Conservation (phyloP, 768 basidiomycete species). For the Trametes villosa region DNA sequence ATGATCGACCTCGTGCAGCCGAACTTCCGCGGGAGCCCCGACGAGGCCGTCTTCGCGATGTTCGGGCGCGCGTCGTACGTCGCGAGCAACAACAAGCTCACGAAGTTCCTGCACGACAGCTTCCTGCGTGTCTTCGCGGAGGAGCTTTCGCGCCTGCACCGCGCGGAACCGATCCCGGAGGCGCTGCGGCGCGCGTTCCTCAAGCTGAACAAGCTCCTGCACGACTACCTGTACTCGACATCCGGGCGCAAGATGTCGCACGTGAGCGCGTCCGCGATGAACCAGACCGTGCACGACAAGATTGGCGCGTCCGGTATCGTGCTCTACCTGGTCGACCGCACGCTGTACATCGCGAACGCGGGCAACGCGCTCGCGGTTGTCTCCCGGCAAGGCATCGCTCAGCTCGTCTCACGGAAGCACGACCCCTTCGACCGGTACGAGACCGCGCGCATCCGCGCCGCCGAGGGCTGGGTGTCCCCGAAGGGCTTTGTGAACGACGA, state of each 20-base stretch:
- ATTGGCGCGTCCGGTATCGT: constrained; percentile 86
- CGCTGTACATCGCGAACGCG: constrained; percentile 86
- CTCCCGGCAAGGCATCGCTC: constrained; percentile 73
- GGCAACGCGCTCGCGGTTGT: constrained; percentile 90
- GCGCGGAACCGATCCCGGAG: constrained; percentile 55
- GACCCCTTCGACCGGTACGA: constrained; percentile 89
- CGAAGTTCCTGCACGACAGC: constrained; percentile 84
- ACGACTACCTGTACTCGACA: constrained; percentile 62
- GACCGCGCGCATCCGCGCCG: constrained; percentile 82
- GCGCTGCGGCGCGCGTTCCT: constrained; percentile 90
- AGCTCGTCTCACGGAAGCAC: constrained; percentile 78
- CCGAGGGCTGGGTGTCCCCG: constrained; percentile 94
- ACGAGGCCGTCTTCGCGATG: constrained; percentile 94
- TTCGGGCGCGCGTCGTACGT: constrained; percentile 78
- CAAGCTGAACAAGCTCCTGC: constrained; percentile 79
- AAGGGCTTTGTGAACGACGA: constrained; percentile 91
- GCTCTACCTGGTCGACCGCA: constrained; percentile 80
- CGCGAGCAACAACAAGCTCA: constrained; percentile 65
- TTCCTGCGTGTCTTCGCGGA: constrained; percentile 66
- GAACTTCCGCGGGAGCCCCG: constrained; percentile 73
- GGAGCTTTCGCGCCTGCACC: constrained; percentile 56
- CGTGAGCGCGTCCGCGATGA: constrained; percentile 51
- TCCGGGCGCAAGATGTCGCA: constrained; percentile 73
- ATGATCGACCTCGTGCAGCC: constrained; percentile 94
- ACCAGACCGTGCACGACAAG: constrained; percentile 47